Conservation (phyloP, 1,284 basidiomycete species). For the Fistulina hepatica region DNA sequence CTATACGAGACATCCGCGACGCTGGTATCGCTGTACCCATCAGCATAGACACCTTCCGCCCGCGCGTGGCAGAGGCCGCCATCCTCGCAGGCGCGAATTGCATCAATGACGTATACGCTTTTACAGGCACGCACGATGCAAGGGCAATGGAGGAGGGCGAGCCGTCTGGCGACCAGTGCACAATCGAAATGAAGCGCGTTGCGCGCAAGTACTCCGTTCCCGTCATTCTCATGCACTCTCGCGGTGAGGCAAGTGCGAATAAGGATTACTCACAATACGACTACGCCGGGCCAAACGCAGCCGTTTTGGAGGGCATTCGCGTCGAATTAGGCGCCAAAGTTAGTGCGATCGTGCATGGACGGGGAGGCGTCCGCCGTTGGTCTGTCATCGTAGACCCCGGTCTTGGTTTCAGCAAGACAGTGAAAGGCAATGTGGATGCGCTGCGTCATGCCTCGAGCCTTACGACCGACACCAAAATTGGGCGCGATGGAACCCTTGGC, state of each 20-base stretch:
- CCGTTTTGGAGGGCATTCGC: slow-evolving; percentile 63
- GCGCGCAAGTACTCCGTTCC: slow-evolving; percentile 55
- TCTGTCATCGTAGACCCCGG: slow-evolving; percentile 89
- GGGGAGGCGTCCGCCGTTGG: slow-evolving; percentile 79
- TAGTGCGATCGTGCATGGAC: slow-evolving; percentile 54
- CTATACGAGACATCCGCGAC: slow-evolving; percentile 37
- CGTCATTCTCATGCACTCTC: slow-evolving; percentile 90
- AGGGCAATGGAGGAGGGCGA: slow-evolving; percentile 30
- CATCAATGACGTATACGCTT: slow-evolving; percentile 91
- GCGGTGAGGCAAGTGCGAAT: slow-evolving; percentile 66
- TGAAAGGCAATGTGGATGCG: slow-evolving; percentile 66
- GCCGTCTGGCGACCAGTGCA: slow-evolving; percentile 26
- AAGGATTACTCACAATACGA: slow-evolving; percentile 53
- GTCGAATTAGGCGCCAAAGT: slow-evolving; percentile 69
- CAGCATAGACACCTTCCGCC: slow-evolving; percentile 90
- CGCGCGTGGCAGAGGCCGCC: slow-evolving; percentile 69
- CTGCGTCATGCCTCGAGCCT: slow-evolving; percentile 45
- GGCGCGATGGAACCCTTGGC: slow-evolving; percentile 16
- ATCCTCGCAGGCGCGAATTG: slow-evolving; percentile 81
- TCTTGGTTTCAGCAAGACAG: slow-evolving; percentile 88
- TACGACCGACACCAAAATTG: slow-evolving; percentile 29
- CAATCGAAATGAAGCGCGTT: slow-evolving; percentile 52
- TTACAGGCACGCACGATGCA: slow-evolving; percentile 50
- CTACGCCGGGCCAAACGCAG: slow-evolving; percentile 27
- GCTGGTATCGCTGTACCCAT: slow-evolving; percentile 36